Evolutionary conservation across 2,329 filamentous ascomycete genomes (phyloP).

Genomic region (Fusarium succisae): DNA sequence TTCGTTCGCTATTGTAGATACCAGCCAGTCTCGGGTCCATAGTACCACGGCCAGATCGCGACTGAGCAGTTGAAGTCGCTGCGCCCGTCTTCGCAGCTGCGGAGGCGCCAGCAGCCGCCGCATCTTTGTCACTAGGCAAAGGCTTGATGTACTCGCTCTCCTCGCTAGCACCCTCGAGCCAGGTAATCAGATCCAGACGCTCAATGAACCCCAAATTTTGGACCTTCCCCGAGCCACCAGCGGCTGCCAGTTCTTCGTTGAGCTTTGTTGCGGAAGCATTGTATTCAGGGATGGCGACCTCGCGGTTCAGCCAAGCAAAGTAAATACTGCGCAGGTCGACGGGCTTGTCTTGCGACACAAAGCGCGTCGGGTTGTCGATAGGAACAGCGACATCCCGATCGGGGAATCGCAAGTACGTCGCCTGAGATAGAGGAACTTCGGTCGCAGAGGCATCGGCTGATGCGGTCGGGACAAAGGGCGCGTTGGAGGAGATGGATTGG

Average conservation of each 20-base stretch:
- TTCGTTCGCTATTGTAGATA: slow-evolving; percentile 91
- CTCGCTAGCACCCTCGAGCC: slow-evolving; percentile 88
- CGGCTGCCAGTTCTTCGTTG: slow-evolving; percentile 77
- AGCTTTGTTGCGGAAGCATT: slow-evolving; percentile 83
- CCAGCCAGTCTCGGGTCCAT: slow-evolving; percentile 84
- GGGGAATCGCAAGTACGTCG: slow-evolving; percentile 82
- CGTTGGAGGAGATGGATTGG: slow-evolving; percentile 78
- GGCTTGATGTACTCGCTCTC: slow-evolving; percentile 94
- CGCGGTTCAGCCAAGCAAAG: slow-evolving; percentile 95
- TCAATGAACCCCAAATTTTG: slow-evolving; percentile 93
- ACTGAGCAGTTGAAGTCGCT: slow-evolving; percentile 55
- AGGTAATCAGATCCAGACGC: slow-evolving; percentile 89
- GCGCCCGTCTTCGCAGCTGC: slow-evolving; percentile 51
- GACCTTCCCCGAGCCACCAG: slow-evolving; percentile 72
- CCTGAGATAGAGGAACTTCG: slow-evolving; percentile 74
- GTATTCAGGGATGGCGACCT: slow-evolving; percentile 89
- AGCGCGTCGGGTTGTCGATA: slow-evolving; percentile 81
- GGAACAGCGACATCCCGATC: slow-evolving; percentile 70
- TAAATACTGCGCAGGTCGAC: slow-evolving; percentile 94
- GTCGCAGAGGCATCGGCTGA: slow-evolving; percentile 70
- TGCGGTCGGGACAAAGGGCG: slow-evolving; percentile 77
- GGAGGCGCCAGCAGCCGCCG: slow-evolving; percentile 53
- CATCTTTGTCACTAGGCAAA: slow-evolving; percentile 70
- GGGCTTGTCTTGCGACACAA: slow-evolving; percentile 77
- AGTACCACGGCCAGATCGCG: slow-evolving; percentile 69